Evolutionary conservation across 148 eudicot genomes (phyloP).

Genomic region (Fagopyrum tataricum): DNA sequence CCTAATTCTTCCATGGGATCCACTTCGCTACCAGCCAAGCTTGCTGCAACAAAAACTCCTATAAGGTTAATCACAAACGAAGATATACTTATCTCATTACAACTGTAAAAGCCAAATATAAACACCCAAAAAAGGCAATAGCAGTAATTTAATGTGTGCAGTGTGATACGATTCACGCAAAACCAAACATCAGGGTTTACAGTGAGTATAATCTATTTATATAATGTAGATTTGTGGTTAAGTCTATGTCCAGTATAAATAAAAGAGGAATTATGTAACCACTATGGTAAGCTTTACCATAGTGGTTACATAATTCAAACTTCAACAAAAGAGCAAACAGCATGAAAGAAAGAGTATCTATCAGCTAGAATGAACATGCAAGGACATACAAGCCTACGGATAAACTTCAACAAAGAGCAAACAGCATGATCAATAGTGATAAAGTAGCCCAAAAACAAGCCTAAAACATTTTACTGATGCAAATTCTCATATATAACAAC

Average conservation of each 20-base stretch:
- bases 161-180: neutral
- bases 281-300: neutral
- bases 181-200: neutral
- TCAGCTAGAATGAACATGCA: neutral
- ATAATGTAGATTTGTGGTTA: neutral
- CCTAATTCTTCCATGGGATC: slow-evolving; percentile 64
- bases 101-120: neutral
- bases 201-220: neutral
- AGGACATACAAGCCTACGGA: neutral
- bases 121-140: neutral
- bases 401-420: neutral
- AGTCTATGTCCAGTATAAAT: neutral
- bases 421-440: neutral
- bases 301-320: no score
- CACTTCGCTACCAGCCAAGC: slow-evolving; percentile 54
- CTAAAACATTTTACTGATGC: neutral
- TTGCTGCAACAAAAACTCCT: slow-evolving; percentile 43
- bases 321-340: no score
- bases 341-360: neutral
- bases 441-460: neutral
- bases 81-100: neutral
- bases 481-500: neutral
- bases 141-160: neutral
- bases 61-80: neutral
- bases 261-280: neutral